Evolutionary conservation across 805 yeast genomes (phyloP).

Genomic region (Saccharomyces eubayanus): DNA sequence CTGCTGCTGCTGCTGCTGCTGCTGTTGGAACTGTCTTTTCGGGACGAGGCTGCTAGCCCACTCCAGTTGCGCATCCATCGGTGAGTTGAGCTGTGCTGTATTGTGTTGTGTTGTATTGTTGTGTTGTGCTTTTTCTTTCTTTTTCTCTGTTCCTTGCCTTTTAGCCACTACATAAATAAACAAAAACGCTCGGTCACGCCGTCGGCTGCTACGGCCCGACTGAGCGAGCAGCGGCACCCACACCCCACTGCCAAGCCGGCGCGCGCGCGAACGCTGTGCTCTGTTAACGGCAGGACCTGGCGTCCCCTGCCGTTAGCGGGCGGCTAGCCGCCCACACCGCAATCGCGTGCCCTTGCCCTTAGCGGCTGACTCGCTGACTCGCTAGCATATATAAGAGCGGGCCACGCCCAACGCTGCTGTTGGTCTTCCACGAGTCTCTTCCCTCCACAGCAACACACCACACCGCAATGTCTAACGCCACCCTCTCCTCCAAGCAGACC

Average conservation of each 20-base stretch:
- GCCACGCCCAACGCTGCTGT: neutral
- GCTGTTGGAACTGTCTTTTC: slow-evolving; percentile 29
- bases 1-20: neutral
- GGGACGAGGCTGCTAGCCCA: neutral
- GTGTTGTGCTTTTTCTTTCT: neutral
- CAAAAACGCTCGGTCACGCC: neutral
- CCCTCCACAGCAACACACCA: neutral
- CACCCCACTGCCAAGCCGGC: neutral
- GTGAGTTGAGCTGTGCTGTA: no score
- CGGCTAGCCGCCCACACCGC: neutral
- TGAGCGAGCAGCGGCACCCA: neutral
- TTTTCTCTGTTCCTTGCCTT: neutral
- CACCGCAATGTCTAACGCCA: slow-evolving; percentile 28
- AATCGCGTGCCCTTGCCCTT: neutral
- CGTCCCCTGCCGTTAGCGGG: neutral
- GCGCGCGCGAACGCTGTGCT: neutral
- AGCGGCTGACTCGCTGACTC: neutral
- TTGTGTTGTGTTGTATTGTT: neutral
- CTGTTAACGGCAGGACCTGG: neutral
- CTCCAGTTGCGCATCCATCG: neutral
- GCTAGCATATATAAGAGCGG: neutral
- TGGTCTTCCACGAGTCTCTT: neutral
- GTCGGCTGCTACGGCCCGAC: neutral
- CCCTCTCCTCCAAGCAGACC: slow-evolving; percentile 58
- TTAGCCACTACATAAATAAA: neutral